phyloP scores from a whole-genome alignment of 202 grass and related monocot genomes.

The Setaria viridis region DNA sequence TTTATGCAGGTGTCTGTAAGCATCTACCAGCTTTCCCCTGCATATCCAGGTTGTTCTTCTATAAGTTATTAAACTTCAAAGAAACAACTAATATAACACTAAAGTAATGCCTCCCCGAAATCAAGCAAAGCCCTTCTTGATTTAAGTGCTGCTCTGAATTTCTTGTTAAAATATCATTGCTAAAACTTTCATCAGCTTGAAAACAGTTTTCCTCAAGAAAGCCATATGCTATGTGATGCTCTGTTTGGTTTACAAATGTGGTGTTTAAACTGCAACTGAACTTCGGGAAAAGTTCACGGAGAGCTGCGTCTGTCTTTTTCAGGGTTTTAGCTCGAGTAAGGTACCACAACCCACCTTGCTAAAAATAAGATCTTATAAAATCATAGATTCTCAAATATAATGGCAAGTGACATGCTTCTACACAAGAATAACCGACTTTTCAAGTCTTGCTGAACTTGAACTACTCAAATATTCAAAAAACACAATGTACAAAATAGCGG shows the following conservation, averaged over 20 bases:
- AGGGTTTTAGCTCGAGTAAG: neutral
- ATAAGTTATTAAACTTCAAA: constrained; percentile 39
- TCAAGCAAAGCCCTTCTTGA: constrained; percentile 16
- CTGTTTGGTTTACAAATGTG: neutral
- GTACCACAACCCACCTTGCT: neutral
- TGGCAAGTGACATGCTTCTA: neutral
- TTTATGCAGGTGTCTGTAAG: constrained; percentile 85
- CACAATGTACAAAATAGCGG: too few relatives aligned
- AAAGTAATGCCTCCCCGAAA: constrained; percentile 30
- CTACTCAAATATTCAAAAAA: neutral
- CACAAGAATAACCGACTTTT: neutral
- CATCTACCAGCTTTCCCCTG: constrained; percentile 96
- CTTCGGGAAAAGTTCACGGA: neutral
- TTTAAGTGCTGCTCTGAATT: constrained; percentile 16
- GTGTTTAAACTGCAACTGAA: neutral
- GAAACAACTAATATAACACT: constrained; percentile 27
- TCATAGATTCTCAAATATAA: neutral
- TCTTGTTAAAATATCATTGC: constrained; percentile 10
- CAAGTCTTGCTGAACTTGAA: neutral
- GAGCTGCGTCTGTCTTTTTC: neutral
- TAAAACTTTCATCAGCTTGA: neutral
- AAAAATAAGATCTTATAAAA: neutral
- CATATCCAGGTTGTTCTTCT: constrained; percentile 40
- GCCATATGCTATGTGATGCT: constrained; percentile 1
- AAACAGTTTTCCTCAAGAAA: neutral